Percentiles rank a stretch among this genome's conserved stretches.
Conservation (phyloP, 2,329 filamentous ascomycete species). For the Apiospora kogelbergensis region DNA sequence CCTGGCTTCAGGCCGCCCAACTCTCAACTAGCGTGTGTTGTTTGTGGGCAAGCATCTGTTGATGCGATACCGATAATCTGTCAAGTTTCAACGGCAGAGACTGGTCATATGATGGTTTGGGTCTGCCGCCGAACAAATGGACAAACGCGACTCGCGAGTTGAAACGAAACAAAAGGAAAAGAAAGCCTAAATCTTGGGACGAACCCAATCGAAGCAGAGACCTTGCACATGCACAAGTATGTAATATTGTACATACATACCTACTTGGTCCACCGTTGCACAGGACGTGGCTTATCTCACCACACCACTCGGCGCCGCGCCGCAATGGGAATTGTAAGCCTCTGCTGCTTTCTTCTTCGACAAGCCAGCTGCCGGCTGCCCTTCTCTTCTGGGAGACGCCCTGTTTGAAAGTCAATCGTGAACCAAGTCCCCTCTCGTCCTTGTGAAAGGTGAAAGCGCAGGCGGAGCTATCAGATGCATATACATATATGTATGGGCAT, state of each 20-base stretch:
- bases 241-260: no score
- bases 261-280: not conserved
- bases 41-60: not conserved
- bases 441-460: not conserved
- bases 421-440: not conserved
- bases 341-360: not conserved
- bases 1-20: not conserved
- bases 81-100: not conserved
- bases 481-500: no score
- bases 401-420: not conserved
- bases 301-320: not conserved
- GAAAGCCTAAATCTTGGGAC: not conserved
- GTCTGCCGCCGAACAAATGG: no score
- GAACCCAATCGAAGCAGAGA: not conserved
- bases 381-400: not conserved
- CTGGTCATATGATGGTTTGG: not conserved
- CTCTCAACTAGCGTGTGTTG: not conserved
- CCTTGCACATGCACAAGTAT: not conserved
- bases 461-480: no score
- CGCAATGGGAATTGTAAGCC: not conserved
- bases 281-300: not conserved
- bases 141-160: not conserved
- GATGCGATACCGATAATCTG: not conserved
- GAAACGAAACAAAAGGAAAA: conserved; percentile 1
- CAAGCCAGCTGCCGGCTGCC: not conserved